These are phyloP conservation scores for Cnidoscolus chayamansa DNA, from an alignment of 441 rosid species.

Conservation along the genomic window DNA sequence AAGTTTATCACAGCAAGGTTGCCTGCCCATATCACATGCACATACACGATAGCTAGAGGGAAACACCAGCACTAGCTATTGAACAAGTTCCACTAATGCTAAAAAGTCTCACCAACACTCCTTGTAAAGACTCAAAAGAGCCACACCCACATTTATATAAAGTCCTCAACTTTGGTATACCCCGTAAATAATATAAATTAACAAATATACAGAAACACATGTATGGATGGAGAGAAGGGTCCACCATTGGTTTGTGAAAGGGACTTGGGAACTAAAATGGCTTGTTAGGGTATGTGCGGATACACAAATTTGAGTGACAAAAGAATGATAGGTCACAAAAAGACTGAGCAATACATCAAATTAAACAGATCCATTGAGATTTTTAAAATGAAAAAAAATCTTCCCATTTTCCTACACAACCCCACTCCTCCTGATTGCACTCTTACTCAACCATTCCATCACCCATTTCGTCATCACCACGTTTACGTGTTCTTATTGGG, in stretches of 20 bases:
- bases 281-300: constrained; percentile 35
- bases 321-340: constrained; percentile 38
- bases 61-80: background rate
- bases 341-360: constrained; percentile 28
- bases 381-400: constrained; percentile 11
- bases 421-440: constrained; percentile 48
- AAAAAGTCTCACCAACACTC: constrained; percentile 27
- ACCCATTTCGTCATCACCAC: constrained; percentile 66
- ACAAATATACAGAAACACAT: background rate
- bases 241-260: constrained; percentile 61
- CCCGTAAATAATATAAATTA: background rate
- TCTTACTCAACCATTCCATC: constrained; percentile 69
- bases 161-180: constrained; percentile 13
- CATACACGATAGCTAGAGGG: constrained; percentile 1
- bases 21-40: constrained; percentile 62
- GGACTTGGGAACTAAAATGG: constrained; percentile 58
- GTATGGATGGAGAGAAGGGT: constrained; percentile 26
- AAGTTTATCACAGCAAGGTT: constrained; percentile 95
- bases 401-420: constrained; percentile 47
- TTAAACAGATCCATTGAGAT: background rate
- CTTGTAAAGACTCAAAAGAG: constrained; percentile 40
- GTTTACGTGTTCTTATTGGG: constrained; percentile 39
- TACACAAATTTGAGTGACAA: constrained; percentile 27
- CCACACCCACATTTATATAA: constrained; percentile 53
- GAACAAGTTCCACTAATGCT: constrained; percentile 11